Evolutionary conservation across 1,284 basidiomycete species (phyloP).

Genomic region (Coniferiporia sulphurascens): DNA sequence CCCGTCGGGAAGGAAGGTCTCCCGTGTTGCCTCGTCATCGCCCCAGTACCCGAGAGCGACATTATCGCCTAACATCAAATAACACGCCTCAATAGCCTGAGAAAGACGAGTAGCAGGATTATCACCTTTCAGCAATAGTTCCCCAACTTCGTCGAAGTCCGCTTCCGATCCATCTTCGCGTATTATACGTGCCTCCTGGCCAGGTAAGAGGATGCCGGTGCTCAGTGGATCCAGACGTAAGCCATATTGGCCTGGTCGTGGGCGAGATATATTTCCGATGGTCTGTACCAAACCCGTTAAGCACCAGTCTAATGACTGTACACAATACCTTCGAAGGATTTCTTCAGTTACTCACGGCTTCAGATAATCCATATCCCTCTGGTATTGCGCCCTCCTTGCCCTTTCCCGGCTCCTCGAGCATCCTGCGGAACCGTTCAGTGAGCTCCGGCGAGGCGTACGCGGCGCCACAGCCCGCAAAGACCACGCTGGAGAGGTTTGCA

Average conservation of each 20-base stretch:
- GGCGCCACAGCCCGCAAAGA: slow-evolving; percentile 47
- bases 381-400: slow-evolving; percentile 46
- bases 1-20: slow-evolving; percentile 56
- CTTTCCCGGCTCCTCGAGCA: slow-evolving; percentile 46
- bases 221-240: slow-evolving; percentile 42
- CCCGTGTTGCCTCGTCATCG: slow-evolving; percentile 57
- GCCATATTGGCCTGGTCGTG: slow-evolving; percentile 41
- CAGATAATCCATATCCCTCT: slow-evolving; percentile 72
- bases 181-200: slow-evolving; percentile 56
- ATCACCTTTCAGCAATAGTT: slow-evolving; percentile 49
- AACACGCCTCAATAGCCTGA: background rate
- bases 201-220: slow-evolving; percentile 56
- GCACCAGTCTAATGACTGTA: too few relatives aligned
- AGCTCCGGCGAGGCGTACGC: slow-evolving; percentile 61
- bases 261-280: slow-evolving; percentile 42
- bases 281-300: slow-evolving; percentile 39
- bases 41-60: slow-evolving; percentile 66
- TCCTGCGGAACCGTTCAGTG: slow-evolving; percentile 32
- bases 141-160: slow-evolving; percentile 53
- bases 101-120: background rate
- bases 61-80: slow-evolving; percentile 31
- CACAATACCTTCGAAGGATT: too few relatives aligned
- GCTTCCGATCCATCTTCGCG: slow-evolving; percentile 57
- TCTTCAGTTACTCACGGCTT: slow-evolving; percentile 44
- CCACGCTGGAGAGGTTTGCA: slow-evolving; percentile 51